Percentiles rank a stretch among this genome's conserved stretches.
phyloP scores from a whole-genome alignment of 83 land plant genomes.

The Picea mariana region DNA sequence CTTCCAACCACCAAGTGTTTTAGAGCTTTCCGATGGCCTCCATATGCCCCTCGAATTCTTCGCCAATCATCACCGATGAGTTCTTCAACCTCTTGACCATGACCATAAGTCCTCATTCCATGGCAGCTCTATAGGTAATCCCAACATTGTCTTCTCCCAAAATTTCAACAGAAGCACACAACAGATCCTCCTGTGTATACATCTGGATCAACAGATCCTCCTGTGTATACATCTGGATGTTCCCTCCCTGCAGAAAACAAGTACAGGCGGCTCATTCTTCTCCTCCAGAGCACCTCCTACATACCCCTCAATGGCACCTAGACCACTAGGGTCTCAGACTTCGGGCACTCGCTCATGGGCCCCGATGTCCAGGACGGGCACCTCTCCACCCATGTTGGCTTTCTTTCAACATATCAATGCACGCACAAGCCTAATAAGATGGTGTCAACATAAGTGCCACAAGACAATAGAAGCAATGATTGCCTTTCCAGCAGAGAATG shows the following conservation, averaged over 20 bases:
- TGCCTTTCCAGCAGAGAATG: too few relatives aligned
- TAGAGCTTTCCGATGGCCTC: constrained; percentile 42
- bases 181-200: too few relatives aligned
- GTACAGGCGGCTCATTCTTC: constrained; percentile 29
- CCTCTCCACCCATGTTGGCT: constrained; percentile 23
- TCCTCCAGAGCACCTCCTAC: constrained; percentile 40
- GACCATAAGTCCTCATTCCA: constrained; percentile 35
- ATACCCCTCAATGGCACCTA: constrained; percentile 63
- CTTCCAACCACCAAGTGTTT: too few relatives aligned
- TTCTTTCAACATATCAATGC: too few relatives aligned
- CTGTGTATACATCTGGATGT: constrained; percentile 25
- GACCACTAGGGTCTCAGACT: constrained; percentile 82
- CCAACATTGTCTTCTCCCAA: constrained; percentile 57
- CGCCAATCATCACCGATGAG: constrained; percentile 13
- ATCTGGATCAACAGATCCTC: too few relatives aligned
- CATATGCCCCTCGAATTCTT: constrained; percentile 52
- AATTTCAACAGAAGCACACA: constrained; percentile 66
- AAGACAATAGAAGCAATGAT: too few relatives aligned
- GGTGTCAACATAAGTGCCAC: too few relatives aligned
- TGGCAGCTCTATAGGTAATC: constrained; percentile 57
- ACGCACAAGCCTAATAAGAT: too few relatives aligned
- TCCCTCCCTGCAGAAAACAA: constrained; percentile 52
- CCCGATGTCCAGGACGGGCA: constrained; percentile 46
- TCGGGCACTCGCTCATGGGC: constrained; percentile 69
- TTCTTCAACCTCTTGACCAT: constrained; percentile 49